phyloP scores from a whole-genome alignment of 2,329 filamentous ascomycete genomes.

The Leptoxyphium fumago region DNA sequence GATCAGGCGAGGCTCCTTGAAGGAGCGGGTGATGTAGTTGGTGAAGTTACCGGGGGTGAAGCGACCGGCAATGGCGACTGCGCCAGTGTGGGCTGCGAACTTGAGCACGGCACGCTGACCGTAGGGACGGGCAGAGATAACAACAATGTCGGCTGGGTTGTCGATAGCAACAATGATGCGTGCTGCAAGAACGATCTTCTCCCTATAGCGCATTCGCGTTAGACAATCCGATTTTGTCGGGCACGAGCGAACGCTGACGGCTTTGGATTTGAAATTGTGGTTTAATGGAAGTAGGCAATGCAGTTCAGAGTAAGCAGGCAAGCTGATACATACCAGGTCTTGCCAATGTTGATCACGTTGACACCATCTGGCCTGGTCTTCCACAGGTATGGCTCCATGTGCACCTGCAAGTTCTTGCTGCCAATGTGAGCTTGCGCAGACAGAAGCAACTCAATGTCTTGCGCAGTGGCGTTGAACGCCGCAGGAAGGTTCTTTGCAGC shows the following conservation, averaged over 20 bases:
- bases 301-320: too few relatives aligned
- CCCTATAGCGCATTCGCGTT: conserved; percentile 42
- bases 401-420: conserved; percentile 98
- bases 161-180: conserved; percentile 98
- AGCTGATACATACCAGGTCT: conserved; percentile 70
- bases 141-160: conserved; percentile 98
- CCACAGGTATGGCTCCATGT: conserved; percentile 99
- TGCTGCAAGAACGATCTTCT: conserved; percentile 98
- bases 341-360: conserved; percentile 98
- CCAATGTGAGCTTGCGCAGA: conserved; percentile 93
- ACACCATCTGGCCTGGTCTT: conserved; percentile 98
- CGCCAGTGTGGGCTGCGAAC: conserved; percentile 97
- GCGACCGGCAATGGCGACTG: conserved; percentile 93
- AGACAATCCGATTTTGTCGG: not conserved
- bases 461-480: conserved; percentile 88
- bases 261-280: too few relatives aligned
- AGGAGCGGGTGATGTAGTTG: conserved; percentile 99
- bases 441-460: conserved; percentile 99
- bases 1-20: conserved; percentile 99
- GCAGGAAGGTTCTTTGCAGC: conserved; percentile 87
- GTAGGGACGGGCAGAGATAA: conserved; percentile 98
- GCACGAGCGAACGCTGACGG: too few relatives aligned
- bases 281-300: too few relatives aligned
- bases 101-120: conserved; percentile 99
- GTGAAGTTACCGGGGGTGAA: conserved; percentile 99